Evolutionary conservation across 306 rosid species (phyloP), one percentile per base, ranked within the genome.

Genomic region (Begonia loranthoides): DNA sequence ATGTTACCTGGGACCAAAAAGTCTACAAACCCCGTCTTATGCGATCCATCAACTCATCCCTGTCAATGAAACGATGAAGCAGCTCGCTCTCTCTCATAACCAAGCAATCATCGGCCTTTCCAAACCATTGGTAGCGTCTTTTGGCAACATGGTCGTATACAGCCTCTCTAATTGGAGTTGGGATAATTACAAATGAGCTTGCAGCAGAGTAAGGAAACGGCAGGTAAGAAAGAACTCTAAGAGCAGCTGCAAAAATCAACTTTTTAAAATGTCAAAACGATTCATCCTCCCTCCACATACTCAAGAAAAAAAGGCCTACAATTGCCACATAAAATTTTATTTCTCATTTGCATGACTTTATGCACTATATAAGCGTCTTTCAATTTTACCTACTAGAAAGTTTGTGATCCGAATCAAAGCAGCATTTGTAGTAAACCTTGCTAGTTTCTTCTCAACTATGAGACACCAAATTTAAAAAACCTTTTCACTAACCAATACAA

Each of bases 51-150:
- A 87, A 22, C 69, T 87, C 96, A 15, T 87, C 90, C 59, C 87
- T 75, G 40, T 87, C 96, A 16, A 87, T 76, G 77, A 87, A 87
- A 60, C 87, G 96, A 46, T 80, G 94, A 13, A 83, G 82, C 61
- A 87, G 62, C 62, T 83, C 84, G 44, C 38, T 70, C 63, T 80
- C 94, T 57, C 51, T 55, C 66, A 87, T 67, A 65, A 83, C 87
- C 70, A 80, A 68, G 58, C 75, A 77, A 22, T 74, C 79, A 39
- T 87, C 51, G 13, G 79, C 72, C 73, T 72, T 80, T 50, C 94
- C 87, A 9, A 80, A 73, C 89, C 79, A 69, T 41, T 69, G 41
- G 55, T 87, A 78, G 13, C 87, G 78, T 6, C 50, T 58, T 53
- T 68, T 73, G 9, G 90, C 90, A 7, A 80, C 63, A 40, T 60